Evolutionary conservation across 495 filamentous ascomycete species (phyloP).

Genomic region (Lentithecium fluviatile): DNA sequence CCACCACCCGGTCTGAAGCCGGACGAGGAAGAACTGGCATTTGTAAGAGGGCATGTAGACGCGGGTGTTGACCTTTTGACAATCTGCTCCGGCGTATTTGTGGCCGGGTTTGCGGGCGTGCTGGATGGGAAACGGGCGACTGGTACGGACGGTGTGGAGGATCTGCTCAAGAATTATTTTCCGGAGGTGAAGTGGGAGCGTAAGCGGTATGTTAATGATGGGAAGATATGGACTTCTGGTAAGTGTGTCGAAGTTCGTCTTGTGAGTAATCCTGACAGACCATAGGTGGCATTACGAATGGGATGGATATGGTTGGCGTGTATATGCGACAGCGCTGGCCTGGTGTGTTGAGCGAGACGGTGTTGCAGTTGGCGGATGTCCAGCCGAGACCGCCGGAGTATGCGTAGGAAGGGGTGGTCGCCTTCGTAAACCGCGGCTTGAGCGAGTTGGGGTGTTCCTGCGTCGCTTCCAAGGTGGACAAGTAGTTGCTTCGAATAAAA

Average conservation of each 20-base stretch:
- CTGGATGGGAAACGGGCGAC: conserved; percentile 32
- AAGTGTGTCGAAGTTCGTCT: conserved; percentile 32
- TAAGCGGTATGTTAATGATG: conserved; percentile 20
- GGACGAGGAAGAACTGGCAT: conserved; percentile 19
- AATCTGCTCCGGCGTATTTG: conserved; percentile 28
- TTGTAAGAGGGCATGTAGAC: conserved; percentile 27
- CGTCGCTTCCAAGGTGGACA: no score
- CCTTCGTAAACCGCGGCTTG: no score
- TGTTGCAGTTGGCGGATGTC: conserved; percentile 52
- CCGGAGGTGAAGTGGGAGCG: conserved; percentile 24
- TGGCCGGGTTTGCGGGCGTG: conserved; percentile 28
- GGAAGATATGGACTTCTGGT: conserved; percentile 48
- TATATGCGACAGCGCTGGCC: conserved; percentile 55
- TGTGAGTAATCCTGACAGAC: no score
- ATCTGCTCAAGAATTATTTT: conserved; percentile 19
- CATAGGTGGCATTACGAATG: conserved; percentile 61
- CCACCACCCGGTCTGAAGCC: conserved; percentile 16
- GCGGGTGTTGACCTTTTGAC: conserved; percentile 26
- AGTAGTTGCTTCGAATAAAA: no score
- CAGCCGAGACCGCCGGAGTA: conserved; percentile 47
- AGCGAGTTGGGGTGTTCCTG: no score
- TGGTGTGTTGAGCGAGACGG: conserved; percentile 49
- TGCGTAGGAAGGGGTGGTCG: neutral
- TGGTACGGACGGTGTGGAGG: conserved; percentile 10
- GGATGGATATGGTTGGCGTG: conserved; percentile 59